Evolutionary conservation across 2,329 filamentous ascomycete genomes (phyloP), one percentile per base, ranked within the genome.

Genomic region (Botrytis medusae): DNA sequence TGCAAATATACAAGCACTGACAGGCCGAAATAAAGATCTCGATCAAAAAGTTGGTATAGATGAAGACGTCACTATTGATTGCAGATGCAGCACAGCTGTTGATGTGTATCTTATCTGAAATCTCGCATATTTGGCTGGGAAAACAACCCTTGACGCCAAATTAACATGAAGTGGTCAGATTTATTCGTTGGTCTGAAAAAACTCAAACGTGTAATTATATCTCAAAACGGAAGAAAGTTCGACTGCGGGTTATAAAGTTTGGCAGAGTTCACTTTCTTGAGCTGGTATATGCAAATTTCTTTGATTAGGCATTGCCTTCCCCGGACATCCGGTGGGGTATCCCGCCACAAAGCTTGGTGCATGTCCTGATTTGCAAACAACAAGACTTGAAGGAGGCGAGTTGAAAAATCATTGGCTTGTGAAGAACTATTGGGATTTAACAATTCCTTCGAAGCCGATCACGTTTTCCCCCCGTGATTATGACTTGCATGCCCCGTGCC

Each of bases 171-270:
- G 25, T 16, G 8, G 5, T 12, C 64, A 54, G 46, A 9, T 25
- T 46, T 29, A 18, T 9, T 67, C 51, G n/a, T 40, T 25, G 29
- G 32, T 37, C 4, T n/a, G 12, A 29, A 40, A 46, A 16, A n/a
- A 2, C 9, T 64, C n/a, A 22, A 64, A 22, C 32, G 2, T 64
- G n/a, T 3, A 40, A 14, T 10, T 0, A 12, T 32, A 12, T 42
- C 18, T 46, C 16, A n/a, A 29, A 32, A 44, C 9, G 9, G 16
- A 22, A 91, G 75, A 83, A 44, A 14, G 16, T 12, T 67, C 16
- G 46, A 40, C 37, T 4, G 10, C 8, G 16, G 14, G 40, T 42
- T 22, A 10, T 25, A 29, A 16, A 57, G 6, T 6, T 32, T 32
- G 18, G 34, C n/a, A 69, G 16, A 10, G 37, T 67, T 40, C 20